phyloP scores from a whole-genome alignment of 2,329 filamentous ascomycete species.

The Colletotrichum simmondsii region DNA sequence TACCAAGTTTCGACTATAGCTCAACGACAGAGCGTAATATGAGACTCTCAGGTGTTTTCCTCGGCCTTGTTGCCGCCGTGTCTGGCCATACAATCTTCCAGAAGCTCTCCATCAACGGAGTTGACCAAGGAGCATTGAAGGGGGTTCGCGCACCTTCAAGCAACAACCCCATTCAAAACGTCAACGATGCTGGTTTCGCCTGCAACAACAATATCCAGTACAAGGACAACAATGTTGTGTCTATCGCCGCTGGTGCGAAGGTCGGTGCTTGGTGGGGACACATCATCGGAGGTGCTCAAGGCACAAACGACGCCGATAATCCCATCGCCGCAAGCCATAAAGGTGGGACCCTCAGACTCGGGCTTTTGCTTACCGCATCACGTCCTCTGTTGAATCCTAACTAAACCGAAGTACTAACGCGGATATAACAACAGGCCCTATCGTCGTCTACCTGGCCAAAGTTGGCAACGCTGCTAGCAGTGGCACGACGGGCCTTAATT shows the following conservation, averaged over 20 bases:
- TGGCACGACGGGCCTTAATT: conserved; percentile 48
- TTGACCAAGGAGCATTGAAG: conserved; percentile 59
- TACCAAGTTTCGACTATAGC: fast-evolving
- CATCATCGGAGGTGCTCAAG: conserved; percentile 60
- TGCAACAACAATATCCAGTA: conserved; percentile 55
- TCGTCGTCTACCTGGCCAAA: conserved; percentile 59
- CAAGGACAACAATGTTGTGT: conserved; percentile 51
- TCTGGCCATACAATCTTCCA: conserved; percentile 55
- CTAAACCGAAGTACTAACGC: background rate
- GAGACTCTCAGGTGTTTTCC: conserved; percentile 25
- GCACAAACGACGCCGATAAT: conserved; percentile 55
- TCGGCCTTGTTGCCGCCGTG: conserved; percentile 41
- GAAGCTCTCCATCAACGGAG: conserved; percentile 57
- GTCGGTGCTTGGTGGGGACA: conserved; percentile 62
- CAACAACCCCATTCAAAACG: conserved; percentile 62
- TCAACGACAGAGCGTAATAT: conserved; percentile 12
- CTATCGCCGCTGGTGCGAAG: conserved; percentile 58
- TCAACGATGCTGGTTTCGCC: conserved; percentile 56
- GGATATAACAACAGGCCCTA: conserved; percentile 48
- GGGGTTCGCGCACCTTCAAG: conserved; percentile 60
- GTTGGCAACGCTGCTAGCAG: conserved; percentile 58
- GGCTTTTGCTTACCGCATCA: too few relatives aligned
- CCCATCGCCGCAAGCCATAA: conserved; percentile 61
- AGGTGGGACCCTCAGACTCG: conserved; percentile 42
- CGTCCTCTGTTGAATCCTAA: background rate